These are phyloP conservation scores for Neofusicoccum sp. DNA, from an alignment of 2,329 filamentous ascomycete species.

Conservation along the genomic window DNA sequence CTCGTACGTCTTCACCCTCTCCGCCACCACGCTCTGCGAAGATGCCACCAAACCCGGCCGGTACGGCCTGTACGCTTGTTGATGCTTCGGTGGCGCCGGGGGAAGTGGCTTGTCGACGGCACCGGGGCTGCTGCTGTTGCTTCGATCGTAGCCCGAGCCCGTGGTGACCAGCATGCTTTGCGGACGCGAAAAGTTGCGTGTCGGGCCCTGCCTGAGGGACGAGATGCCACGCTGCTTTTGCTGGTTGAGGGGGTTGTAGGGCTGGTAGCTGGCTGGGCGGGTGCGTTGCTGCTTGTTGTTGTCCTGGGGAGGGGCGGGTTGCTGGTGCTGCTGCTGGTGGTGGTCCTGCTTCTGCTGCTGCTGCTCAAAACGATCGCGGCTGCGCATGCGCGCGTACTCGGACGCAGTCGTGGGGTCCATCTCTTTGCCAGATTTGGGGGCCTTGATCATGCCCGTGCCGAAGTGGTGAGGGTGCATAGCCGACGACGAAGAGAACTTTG, in stretches of 20 bases:
- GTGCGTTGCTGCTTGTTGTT: neutral
- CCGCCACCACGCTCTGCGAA: neutral
- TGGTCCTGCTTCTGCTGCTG: neutral
- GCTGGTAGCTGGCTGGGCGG: neutral
- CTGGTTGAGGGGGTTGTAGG: neutral
- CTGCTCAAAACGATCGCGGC: slow-evolving; percentile 28
- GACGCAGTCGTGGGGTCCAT: slow-evolving; percentile 38
- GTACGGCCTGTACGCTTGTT: neutral
- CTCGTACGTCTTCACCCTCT: neutral
- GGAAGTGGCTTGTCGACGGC: slow-evolving; percentile 3
- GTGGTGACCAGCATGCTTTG: neutral
- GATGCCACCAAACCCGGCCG: neutral
- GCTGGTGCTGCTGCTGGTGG: neutral
- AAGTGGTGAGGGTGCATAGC: slow-evolving; percentile 38
- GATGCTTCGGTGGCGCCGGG: neutral
- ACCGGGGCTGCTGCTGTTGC: neutral
- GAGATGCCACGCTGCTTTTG: neutral
- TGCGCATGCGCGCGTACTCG: slow-evolving; percentile 35
- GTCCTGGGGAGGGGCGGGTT: too few relatives aligned
- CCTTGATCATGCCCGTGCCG: slow-evolving; percentile 25
- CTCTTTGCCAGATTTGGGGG: slow-evolving; percentile 27
- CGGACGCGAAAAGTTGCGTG: slow-evolving; percentile 9
- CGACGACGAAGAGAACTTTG: slow-evolving; percentile 21
- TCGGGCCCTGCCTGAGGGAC: neutral
- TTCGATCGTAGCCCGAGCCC: neutral